Evolutionary conservation across 169 alveolate genomes (phyloP).

Genomic region (Plasmodium berghei): DNA sequence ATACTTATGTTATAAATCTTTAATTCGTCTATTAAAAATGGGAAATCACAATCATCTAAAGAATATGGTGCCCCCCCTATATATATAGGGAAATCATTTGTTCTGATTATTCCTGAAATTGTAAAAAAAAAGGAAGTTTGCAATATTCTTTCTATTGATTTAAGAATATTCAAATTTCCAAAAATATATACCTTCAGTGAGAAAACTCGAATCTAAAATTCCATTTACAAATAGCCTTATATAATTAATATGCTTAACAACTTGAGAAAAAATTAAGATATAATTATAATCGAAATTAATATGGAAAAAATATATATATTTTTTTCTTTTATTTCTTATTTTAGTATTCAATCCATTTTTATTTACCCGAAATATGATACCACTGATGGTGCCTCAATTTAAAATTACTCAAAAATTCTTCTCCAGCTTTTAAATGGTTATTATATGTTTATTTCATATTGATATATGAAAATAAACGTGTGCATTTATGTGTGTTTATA

Average conservation of each 20-base stretch:
- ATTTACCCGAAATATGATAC: slow-evolving; percentile 88
- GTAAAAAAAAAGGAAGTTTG: background rate
- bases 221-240: slow-evolving; percentile 71
- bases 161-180: background rate
- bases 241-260: slow-evolving; percentile 64
- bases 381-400: slow-evolving; percentile 87
- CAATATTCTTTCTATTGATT: background rate
- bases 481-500: slow-evolving; percentile 1
- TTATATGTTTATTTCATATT: slow-evolving; percentile 3
- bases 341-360: too few relatives aligned
- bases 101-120: slow-evolving; percentile 78
- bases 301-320: too few relatives aligned
- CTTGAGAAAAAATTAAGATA: slow-evolving; percentile 24
- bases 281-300: background rate
- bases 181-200: slow-evolving; percentile 65
- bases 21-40: slow-evolving; percentile 89
- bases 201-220: slow-evolving; percentile 61
- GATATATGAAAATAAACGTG: slow-evolving; percentile 3
- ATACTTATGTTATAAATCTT: slow-evolving; percentile 83
- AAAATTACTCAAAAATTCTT: slow-evolving; percentile 85
- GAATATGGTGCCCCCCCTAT: slow-evolving; percentile 90
- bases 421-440: slow-evolving; percentile 74
- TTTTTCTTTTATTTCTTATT: too few relatives aligned
- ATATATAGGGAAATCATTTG: slow-evolving; percentile 88
- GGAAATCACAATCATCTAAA: slow-evolving; percentile 87